Evolutionary conservation across 2,329 filamentous ascomycete species (phyloP).

Genomic region (Sporothrix dimorphospora): DNA sequence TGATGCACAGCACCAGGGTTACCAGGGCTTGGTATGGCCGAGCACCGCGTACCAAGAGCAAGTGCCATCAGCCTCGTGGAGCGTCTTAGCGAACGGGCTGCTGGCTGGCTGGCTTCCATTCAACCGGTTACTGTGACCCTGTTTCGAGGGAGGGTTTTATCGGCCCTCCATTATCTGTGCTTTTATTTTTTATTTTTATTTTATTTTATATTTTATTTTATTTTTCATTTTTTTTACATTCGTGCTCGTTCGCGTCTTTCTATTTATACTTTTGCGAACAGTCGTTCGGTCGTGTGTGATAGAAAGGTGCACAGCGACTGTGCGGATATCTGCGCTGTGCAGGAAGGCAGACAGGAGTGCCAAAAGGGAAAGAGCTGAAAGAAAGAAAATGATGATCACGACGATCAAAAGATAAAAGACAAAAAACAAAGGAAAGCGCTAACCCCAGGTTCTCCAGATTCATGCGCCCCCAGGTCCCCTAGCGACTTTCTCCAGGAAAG

Average conservation of each 20-base stretch:
- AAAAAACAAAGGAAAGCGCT: background rate
- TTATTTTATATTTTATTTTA: background rate
- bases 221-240: background rate
- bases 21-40: background rate
- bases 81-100: slow-evolving; percentile 23
- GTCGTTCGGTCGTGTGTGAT: background rate
- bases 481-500: slow-evolving; percentile 9
- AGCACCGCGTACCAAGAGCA: slow-evolving; percentile 14
- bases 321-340: background rate
- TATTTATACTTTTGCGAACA: background rate
- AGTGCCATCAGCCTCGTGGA: slow-evolving; percentile 26
- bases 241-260: background rate
- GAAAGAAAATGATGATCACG: background rate
- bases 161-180: slow-evolving; percentile 3
- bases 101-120: slow-evolving; percentile 22
- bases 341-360: background rate
- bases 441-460: slow-evolving; percentile 27
- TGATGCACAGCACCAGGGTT: background rate
- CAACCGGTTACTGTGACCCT: slow-evolving; percentile 23
- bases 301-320: background rate
- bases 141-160: background rate
- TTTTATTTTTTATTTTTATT: background rate
- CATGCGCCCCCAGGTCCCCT: slow-evolving; percentile 15
- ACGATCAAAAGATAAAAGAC: background rate
- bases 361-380: background rate